phyloP scores from a whole-genome alignment of 805 yeast genomes.

The Candida endomychidarum region DNA sequence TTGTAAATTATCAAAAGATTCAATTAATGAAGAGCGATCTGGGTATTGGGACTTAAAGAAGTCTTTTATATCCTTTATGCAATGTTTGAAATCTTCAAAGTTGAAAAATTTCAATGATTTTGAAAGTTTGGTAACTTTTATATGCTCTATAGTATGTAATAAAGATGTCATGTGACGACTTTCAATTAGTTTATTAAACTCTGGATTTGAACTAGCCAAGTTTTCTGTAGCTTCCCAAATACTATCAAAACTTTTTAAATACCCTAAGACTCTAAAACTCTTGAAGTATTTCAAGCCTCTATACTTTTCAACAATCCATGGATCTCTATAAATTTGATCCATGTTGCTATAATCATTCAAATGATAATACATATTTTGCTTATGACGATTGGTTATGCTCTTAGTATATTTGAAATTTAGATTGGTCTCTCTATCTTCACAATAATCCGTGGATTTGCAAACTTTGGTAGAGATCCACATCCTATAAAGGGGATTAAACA shows the following conservation, averaged over 20 bases:
- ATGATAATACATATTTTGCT: constrained; percentile 16
- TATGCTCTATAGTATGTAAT: too few relatives aligned
- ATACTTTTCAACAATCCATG: constrained; percentile 9
- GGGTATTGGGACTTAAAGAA: too few relatives aligned
- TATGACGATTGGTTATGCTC: constrained; percentile 19
- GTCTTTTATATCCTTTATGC: too few relatives aligned
- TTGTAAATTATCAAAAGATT: neutral
- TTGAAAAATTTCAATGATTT: too few relatives aligned
- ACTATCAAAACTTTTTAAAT: neutral
- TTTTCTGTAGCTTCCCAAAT: too few relatives aligned
- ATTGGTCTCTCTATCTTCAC: constrained; percentile 22
- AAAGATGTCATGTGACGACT: too few relatives aligned
- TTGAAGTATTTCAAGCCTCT: neutral
- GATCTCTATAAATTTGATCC: constrained; percentile 9
- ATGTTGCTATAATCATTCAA: constrained; percentile 4
- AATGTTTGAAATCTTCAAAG: too few relatives aligned
- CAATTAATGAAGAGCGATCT: too few relatives aligned
- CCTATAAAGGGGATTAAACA: constrained; percentile 27
- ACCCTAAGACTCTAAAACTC: neutral
- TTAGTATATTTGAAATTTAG: constrained; percentile 21
- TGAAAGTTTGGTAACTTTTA: too few relatives aligned
- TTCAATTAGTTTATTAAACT: too few relatives aligned
- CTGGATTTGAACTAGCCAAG: too few relatives aligned
- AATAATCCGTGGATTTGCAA: constrained; percentile 27
- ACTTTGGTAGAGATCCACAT: constrained; percentile 28